Base-by-base conservation (phyloP, 768 basidiomycete species). In the Phaeotremella skinneri region DNA sequence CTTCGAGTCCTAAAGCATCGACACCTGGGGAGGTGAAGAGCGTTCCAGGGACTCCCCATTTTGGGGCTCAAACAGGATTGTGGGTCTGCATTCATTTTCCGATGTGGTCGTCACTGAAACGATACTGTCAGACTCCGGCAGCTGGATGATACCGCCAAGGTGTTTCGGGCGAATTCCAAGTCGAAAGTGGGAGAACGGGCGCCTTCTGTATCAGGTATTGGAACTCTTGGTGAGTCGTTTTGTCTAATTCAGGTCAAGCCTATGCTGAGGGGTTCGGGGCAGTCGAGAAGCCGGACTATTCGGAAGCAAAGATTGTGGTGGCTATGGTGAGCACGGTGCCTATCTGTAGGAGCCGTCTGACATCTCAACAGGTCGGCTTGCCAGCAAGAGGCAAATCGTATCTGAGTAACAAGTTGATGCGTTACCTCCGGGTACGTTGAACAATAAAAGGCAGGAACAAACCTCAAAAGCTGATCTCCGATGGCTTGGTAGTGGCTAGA, bases 341-440 rank as follows among this genome's bases (percentile, higher is more conserved):
- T 26, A 26, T 26, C n/a, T n/a, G n/a, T n/a, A 14, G 31, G 16
- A 39, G 16, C 14, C 21, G 20, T 34, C 30, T 34, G 5, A 21
- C 14, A 52, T 30, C 51, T 23, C 9, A 56, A 14, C 65, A 93
- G 91, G 91, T 98, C 59, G 96, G 96, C 27, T 79, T 99, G 43
- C 96, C 96, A n/a, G 96, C 96, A 2, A 83, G 96, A 58, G 96
- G 96, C 17, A 99, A 99, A 79, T 97, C 93, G 1, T 99, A 97
- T 78, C 84, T 99, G 59, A 92, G 90, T 76, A 99, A 99, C 79
- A 98, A 94, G 79, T 84, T 99, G 61, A 91, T 86, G 87, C 85
- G 93, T 59, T 99, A 99, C 76, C 82, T 99, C 41, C 89, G 90
- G 78, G 94, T 91, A 63, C 63, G 83, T 75, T 20, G 23, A 30